Evolutionary conservation across 805 yeast genomes (phyloP), one percentile per base, ranked within the genome.

Genomic region (Blastobotrys americana): DNA sequence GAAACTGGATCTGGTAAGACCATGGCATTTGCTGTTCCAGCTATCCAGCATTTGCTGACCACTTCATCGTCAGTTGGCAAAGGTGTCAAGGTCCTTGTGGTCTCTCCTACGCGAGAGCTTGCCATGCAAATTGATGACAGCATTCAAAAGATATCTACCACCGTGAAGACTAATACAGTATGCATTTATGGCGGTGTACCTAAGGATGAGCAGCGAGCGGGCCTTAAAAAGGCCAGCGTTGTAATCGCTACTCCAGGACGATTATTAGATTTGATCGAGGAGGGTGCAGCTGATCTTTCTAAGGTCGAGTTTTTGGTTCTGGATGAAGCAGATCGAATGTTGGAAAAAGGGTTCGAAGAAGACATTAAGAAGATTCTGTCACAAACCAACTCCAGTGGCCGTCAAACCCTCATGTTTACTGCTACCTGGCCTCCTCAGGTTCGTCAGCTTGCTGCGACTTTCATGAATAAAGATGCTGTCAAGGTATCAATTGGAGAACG

Each of bases 401-500:
- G 97, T 69, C 97, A 90, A 67, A 93, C 98, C 0, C 73, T 93
- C 52, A 93, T 93, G 97, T 93, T 93, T 68, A 90, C 98, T 6
- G 99, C 99, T n/a, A 93, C 99, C 1, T 93, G 98, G 98, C 99
- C 99, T n/a, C 85, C 84, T 57, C 95, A 90, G 68, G 97, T 93
- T 28, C 81, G 97, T 60, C 94, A 87, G 52, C 73, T 93, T 51
- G 98, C 98, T 5, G 61, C 79, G 16, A 76, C 83, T 4, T 93
- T 83, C 66, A 84, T 93, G 95, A 77, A 74, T 18, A 57, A 64
- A 10, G 53, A 64, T 22, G 95, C 97, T n/a, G 86, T 87, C 40
- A 88, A 85, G 65, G 84, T 93, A 35, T 80, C 93, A 36, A 84
- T 93, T 60, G 98, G 98, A 58, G 84, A 93, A 64, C 78, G 94